Conservation (phyloP, 164 flowering plant genomes). For the Vitis cinerea region DNA sequence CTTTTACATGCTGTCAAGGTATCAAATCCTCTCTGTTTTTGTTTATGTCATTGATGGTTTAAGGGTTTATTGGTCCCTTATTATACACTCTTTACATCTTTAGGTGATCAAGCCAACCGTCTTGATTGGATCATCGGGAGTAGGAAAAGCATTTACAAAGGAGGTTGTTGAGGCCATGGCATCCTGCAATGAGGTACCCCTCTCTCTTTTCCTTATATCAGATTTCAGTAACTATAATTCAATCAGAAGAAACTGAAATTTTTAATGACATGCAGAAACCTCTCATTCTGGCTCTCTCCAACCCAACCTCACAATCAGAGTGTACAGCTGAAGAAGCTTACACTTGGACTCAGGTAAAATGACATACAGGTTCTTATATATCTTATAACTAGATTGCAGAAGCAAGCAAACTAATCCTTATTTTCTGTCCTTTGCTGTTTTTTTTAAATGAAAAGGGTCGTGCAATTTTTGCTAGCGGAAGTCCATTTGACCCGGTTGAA, state of each 20-base stretch:
- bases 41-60: not conserved
- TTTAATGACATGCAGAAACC: conserved; percentile 63
- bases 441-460: conserved; percentile 55
- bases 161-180: conserved; percentile 89
- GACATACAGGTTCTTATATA: not conserved
- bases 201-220: conserved; percentile 1
- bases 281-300: conserved; percentile 85
- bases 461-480: conserved; percentile 91
- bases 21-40: not conserved
- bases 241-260: not conserved
- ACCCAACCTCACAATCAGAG: conserved; percentile 93
- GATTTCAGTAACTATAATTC: not conserved
- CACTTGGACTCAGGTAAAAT: conserved; percentile 73
- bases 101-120: conserved; percentile 85
- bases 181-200: conserved; percentile 64
- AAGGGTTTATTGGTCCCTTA: conserved; percentile 3
- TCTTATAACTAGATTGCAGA: not conserved
- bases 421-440: conserved; percentile 1
- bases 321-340: conserved; percentile 98
- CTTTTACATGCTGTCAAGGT: conserved; percentile 73
- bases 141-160: conserved; percentile 74
- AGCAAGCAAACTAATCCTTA: not conserved
- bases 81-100: not conserved
- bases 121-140: conserved; percentile 85
- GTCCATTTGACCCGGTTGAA: conserved; percentile 96